Evolutionary conservation across 441 rosid species (phyloP), one percentile per base, ranked within the genome.

Genomic region (Arabidopsis lyrata): DNA sequence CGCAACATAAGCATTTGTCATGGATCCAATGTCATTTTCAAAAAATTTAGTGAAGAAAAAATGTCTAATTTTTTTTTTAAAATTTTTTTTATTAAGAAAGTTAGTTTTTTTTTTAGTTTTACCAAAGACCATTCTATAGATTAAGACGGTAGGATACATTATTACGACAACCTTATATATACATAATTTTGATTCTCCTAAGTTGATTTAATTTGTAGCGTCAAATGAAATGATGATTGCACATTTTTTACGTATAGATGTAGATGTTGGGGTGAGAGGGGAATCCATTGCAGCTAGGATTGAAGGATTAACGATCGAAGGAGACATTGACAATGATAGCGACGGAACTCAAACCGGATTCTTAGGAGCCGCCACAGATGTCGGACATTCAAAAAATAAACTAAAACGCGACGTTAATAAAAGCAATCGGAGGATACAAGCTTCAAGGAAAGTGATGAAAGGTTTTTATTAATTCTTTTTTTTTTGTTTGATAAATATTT

Each of bases 321-420:
- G 92, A 66, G 92, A 89, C 15, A 77, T 86, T 5, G 90, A 88
- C 56, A 80, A 76, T 2, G 92, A 84, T 8, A 83, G 90, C 32
- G 95, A 89, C 29, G 94, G 93, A 2, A 88, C 91, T 49, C 97
- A 91, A 59, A 83, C 91, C 0, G 88, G 93, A 18, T 74, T 89
- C 57, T 77, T 91, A 70, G 94, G 90, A 18, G 86, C 86, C 0
- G 56, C 88, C 2, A 48, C 79, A 14, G 87, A 84, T 18, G 6
- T 41, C 18, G 76, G 66, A 8, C 82, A 79, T 24, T 38, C 39
- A 16, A 76, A 75, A 59, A 64, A 66, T 6, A 81, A 76, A 38
- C 67, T 44, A 50, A 44, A 70, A 38, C 48, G 31, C 31, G 68
- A 71, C 10, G 36, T 31, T 29, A 36, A 61, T 35, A 59, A 53